phyloP scores from a whole-genome alignment of 768 basidiomycete genomes.

The Arthromyces matolae region DNA sequence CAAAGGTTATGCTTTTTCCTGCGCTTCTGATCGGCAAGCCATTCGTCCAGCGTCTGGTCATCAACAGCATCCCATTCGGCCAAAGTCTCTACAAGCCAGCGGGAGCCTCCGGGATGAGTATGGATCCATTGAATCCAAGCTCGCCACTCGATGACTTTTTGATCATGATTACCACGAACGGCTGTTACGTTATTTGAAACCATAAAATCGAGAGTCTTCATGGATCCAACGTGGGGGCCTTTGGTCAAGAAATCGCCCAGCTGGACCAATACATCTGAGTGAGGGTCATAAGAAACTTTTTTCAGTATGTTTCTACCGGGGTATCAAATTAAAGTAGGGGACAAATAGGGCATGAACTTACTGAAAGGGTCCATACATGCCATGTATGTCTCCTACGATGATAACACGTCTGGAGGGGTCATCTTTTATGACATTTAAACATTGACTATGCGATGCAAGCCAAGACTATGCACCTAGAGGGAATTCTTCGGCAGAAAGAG shows the following conservation, averaged over 20 bases:
- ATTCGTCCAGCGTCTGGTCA: conserved; percentile 34
- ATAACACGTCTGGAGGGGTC: conserved; percentile 56
- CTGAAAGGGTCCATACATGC: conserved; percentile 67
- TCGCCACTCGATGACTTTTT: conserved; percentile 86
- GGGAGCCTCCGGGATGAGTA: conserved; percentile 36
- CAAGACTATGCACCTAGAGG: conserved; percentile 43
- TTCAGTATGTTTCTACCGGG: conserved; percentile 57
- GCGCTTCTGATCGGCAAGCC: conserved; percentile 33
- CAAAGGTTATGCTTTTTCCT: conserved; percentile 31
- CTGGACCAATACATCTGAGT: conserved; percentile 70
- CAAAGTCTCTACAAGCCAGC: conserved; percentile 58
- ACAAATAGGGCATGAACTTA: conserved; percentile 30
- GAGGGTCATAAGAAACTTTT: conserved; percentile 55
- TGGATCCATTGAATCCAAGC: conserved; percentile 81
- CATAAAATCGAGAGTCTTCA: conserved; percentile 64
- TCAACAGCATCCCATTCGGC: conserved; percentile 36
- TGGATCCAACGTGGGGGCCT: conserved; percentile 55
- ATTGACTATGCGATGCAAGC: neutral
- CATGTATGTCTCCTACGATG: conserved; percentile 87
- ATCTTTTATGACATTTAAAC: conserved; percentile 35
- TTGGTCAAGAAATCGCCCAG: conserved; percentile 82
- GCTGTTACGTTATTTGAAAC: conserved; percentile 61
- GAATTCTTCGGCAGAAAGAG: conserved; percentile 46
- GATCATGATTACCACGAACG: conserved; percentile 94
- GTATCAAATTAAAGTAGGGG: conserved; percentile 2